Base-by-base conservation (phyloP, 257 asterid species). In the Cinchona pubescens region DNA sequence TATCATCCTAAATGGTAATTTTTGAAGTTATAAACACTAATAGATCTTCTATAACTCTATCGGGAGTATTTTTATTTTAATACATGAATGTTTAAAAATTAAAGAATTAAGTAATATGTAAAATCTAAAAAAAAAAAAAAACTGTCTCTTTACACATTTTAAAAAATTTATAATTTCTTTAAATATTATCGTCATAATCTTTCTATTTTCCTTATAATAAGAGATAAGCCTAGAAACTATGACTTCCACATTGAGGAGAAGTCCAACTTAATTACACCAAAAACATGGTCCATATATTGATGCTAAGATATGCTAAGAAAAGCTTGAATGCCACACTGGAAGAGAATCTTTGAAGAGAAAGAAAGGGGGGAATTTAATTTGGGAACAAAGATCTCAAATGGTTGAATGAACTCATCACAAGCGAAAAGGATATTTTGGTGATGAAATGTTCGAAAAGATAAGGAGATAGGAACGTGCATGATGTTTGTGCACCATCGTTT, bases 381-480 rank as follows among this genome's bases (percentile, higher is more conserved):
- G 75, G 72, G 75, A 73, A 77, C 76, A 71, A 74, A 79, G 80
- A 77, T 79, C 67, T 75, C 49, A 48, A 72, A 43, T 73, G 71
- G 85, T 66, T 83, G 84, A 85, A 79, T 83, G 83, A 59, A 27
- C 38, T 12, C 67, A 74, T 12, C 67, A 74, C 65, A 75, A 69
- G 46, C 72, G 53, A 78, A 78, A 74, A 72, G 78, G 82, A 79
- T 79, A 77, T 75, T 84, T 79, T 83, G 59, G 67, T 81, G 89
- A 85, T 83, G 84, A 88, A 85, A 83, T 86, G 91, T 86, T 86
- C 93, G 85, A 73, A 86, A 85, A 80, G 91, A 85, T 88, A 87
- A 88, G 93, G 84, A 75, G 86, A 86, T 84, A 82, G 62, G 74
- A 67, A 56, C 23, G 32, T n/a, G 38, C n/a, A 43, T 81, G 78